Evolutionary conservation across 306 rosid genomes (phyloP).

Genomic region (Vicia villosa): DNA sequence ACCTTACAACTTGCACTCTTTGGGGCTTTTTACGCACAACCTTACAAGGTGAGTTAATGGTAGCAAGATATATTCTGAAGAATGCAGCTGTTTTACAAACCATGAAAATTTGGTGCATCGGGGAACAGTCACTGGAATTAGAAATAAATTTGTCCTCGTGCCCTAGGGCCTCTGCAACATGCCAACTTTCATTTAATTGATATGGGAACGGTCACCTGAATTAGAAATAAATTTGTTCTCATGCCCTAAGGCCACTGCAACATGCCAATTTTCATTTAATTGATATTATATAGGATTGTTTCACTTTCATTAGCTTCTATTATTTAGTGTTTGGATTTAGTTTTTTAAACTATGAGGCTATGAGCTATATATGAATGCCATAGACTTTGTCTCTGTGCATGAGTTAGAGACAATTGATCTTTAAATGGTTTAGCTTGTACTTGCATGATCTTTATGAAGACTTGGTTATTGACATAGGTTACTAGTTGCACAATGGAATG

Average conservation of each 20-base stretch:
- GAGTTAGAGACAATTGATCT: background rate
- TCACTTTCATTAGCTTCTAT: slow-evolving; percentile 1
- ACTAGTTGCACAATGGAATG: background rate
- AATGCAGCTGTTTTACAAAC: slow-evolving; percentile 7
- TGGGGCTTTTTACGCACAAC: background rate
- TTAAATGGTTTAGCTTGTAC: background rate
- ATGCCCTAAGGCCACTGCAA: background rate
- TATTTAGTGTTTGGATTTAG: background rate
- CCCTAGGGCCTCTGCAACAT: background rate
- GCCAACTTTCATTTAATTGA: background rate
- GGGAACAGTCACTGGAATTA: background rate
- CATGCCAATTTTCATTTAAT: background rate
- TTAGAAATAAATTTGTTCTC: background rate
- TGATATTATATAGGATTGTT: background rate
- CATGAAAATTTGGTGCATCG: background rate
- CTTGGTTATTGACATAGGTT: background rate
- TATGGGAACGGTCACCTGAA: background rate
- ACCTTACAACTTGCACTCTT: background rate
- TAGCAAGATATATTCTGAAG: slow-evolving; percentile 26
- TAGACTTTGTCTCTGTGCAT: background rate
- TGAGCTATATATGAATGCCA: background rate
- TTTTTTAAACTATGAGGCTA: background rate
- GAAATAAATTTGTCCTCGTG: background rate
- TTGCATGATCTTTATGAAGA: background rate
- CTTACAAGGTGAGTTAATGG: background rate